Conservation (phyloP, 2,329 filamentous ascomycete species). For the Colletotrichum phormii region DNA sequence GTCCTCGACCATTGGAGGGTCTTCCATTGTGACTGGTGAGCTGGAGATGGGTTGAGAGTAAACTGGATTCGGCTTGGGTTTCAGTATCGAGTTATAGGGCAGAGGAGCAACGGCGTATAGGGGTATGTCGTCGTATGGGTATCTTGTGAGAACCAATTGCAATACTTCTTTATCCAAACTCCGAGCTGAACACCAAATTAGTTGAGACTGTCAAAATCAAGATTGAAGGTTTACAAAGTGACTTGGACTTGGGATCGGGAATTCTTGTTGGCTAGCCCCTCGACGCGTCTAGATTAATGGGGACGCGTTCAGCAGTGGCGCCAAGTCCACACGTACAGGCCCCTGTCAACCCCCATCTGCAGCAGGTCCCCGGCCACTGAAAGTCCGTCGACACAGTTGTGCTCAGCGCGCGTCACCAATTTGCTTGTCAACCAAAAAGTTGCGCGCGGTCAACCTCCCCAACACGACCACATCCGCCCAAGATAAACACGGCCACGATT, state of each 20-base stretch:
- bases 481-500: constrained; percentile 19
- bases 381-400: constrained; percentile 8
- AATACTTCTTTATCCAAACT: neutral
- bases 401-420: constrained; percentile 12
- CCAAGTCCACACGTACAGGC: constrained; percentile 4
- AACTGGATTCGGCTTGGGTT: neutral
- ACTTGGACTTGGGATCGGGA: neutral
- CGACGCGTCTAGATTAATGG: constrained; percentile 39
- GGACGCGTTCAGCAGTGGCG: constrained; percentile 36
- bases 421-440: constrained; percentile 26
- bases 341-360: neutral
- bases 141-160: neutral
- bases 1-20: constrained; percentile 52
- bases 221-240: neutral
- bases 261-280: constrained; percentile 26
- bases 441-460: constrained; percentile 20
- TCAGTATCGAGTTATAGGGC: neutral
- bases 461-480: neutral
- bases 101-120: neutral
- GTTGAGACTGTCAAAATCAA: neutral
- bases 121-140: neutral
- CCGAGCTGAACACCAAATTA: neutral
- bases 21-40: constrained; percentile 48
- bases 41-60: neutral
- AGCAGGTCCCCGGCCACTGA: constrained; percentile 20